Conservation (phyloP, 345 rosid species). For the Eucalyptus marginata region DNA sequence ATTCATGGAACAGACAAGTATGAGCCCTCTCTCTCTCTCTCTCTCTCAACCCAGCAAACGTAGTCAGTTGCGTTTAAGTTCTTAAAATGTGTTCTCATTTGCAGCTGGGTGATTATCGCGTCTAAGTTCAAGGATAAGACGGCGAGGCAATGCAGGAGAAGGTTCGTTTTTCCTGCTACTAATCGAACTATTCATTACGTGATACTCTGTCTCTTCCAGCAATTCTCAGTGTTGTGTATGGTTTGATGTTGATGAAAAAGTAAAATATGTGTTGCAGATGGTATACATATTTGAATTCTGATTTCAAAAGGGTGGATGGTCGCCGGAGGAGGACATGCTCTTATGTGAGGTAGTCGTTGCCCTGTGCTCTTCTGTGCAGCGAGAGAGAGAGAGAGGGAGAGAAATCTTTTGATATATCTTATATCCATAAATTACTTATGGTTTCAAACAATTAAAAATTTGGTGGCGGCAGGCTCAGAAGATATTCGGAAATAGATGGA, state of each 20-base stretch:
- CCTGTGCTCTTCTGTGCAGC: neutral
- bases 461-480: constrained; percentile 71
- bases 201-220: neutral
- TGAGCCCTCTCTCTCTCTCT: constrained; percentile 1
- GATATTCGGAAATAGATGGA: constrained; percentile 96
- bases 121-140: constrained; percentile 89
- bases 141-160: constrained; percentile 95
- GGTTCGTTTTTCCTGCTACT: constrained; percentile 21
- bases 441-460: neutral
- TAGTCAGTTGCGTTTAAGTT: neutral
- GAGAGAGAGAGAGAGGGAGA: neutral
- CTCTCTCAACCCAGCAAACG: neutral
- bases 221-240: neutral
- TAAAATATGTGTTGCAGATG: constrained; percentile 36
- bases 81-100: neutral
- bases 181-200: neutral
- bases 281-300: constrained; percentile 92
- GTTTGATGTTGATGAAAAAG: neutral
- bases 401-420: neutral
- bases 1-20: constrained; percentile 89
- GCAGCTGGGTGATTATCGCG: constrained; percentile 94
- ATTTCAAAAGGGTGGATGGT: constrained; percentile 99
- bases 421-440: neutral
- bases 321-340: constrained; percentile 94
- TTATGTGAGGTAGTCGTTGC: constrained; percentile 69